These are phyloP conservation scores for Citeromyces hawaiiensis DNA, from an alignment of 1,139 yeast species.

Conservation along the genomic window DNA sequence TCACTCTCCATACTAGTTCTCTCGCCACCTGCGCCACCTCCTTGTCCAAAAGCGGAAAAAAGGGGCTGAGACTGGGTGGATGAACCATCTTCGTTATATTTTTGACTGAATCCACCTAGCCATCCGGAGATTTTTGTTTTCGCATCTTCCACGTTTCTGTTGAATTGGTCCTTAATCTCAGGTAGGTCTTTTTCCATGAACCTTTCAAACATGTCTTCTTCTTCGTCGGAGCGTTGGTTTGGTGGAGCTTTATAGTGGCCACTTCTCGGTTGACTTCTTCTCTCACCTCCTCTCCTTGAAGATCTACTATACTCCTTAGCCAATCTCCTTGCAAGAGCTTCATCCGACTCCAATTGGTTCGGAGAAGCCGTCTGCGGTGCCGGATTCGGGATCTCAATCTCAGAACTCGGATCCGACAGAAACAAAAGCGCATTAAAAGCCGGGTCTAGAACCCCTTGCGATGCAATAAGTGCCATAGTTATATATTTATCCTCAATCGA, in stretches of 20 bases:
- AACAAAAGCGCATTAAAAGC: slow-evolving; percentile 83
- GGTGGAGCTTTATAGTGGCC: slow-evolving; percentile 10
- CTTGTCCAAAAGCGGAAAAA: slow-evolving; percentile 7
- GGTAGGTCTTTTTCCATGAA: slow-evolving; percentile 50
- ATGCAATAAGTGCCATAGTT: slow-evolving; percentile 74
- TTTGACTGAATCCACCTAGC: slow-evolving; percentile 64
- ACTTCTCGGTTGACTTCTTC: slow-evolving; percentile 5
- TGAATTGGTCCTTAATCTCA: slow-evolving; percentile 56
- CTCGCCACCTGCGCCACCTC: slow-evolving; percentile 1
- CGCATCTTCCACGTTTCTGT: slow-evolving; percentile 78
- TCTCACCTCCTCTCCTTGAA: slow-evolving; percentile 2
- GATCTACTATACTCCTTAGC: slow-evolving; percentile 50
- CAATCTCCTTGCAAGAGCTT: slow-evolving; percentile 65
- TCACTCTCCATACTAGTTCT: background rate
- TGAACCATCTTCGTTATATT: slow-evolving; percentile 22
- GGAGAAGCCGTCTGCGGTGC: slow-evolving; percentile 10
- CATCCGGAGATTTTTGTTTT: slow-evolving; percentile 66
- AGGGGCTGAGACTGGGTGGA: slow-evolving; percentile 2
- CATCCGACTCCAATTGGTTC: slow-evolving; percentile 61
- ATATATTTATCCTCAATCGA: slow-evolving; percentile 53
- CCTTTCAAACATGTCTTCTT: slow-evolving; percentile 50
- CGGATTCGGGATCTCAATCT: slow-evolving; percentile 42
- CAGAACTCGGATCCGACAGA: slow-evolving; percentile 63
- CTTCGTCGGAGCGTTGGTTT: slow-evolving; percentile 21
- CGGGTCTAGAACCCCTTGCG: slow-evolving; percentile 66